A percentile compares a stretch with the other conserved stretches of the same genome.
phyloP scores from a whole-genome alignment of 176 grass and related monocot species.

The Oryza nivara region DNA sequence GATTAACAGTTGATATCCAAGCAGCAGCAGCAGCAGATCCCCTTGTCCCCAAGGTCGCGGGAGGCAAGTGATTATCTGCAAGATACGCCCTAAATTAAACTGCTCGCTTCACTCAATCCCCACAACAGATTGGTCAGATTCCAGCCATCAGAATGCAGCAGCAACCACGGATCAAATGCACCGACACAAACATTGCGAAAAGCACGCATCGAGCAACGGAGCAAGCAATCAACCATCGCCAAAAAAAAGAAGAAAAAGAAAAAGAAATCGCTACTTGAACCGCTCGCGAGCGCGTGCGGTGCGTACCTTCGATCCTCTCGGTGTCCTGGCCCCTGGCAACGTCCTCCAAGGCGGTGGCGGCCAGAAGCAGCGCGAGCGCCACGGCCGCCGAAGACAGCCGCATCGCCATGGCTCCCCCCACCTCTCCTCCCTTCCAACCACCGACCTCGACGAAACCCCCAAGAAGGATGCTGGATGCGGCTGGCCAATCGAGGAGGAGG shows the following conservation, averaged over 20 bases:
- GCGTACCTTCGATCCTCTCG: constrained; percentile 65
- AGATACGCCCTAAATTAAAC: background rate
- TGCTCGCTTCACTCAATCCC: background rate
- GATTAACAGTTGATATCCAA: background rate
- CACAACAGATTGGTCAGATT: background rate
- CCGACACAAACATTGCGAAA: background rate
- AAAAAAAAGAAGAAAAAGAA: background rate
- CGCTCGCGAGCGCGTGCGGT: too few relatives aligned
- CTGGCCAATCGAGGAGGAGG: background rate
- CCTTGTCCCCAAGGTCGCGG: background rate
- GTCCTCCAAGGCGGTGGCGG: background rate
- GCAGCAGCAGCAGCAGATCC: background rate
- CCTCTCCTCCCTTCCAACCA: background rate
- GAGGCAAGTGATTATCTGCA: background rate
- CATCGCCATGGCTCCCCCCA: constrained; percentile 1
- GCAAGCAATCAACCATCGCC: background rate
- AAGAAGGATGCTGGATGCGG: background rate
- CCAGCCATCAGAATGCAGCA: background rate
- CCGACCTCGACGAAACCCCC: background rate
- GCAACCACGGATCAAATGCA: too few relatives aligned
- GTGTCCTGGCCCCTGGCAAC: constrained; percentile 47
- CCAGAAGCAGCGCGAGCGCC: constrained; percentile 42
- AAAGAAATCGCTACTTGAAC: too few relatives aligned
- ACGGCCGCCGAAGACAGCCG: constrained; percentile 11
- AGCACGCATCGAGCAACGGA: background rate